phyloP scores from a whole-genome alignment of 805 yeast genomes.

The Suhomyces xylopsoci region DNA sequence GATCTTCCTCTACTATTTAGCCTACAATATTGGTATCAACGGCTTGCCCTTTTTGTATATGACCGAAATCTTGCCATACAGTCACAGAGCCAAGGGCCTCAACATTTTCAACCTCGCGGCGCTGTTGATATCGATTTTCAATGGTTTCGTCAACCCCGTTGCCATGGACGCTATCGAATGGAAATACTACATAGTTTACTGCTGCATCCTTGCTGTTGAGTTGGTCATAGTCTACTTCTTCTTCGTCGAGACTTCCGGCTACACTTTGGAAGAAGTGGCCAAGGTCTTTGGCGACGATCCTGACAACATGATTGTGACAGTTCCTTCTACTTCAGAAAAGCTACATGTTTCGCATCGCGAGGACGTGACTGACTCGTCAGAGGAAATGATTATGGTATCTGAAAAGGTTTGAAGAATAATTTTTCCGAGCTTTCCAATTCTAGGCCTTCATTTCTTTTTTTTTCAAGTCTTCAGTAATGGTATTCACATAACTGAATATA shows the following conservation, averaged over 20 bases:
- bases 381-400: background rate
- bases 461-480: background rate
- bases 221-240: constrained; percentile 27
- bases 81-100: constrained; percentile 42
- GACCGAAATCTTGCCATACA: constrained; percentile 41
- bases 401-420: background rate
- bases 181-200: constrained; percentile 44
- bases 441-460: background rate
- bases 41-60: constrained; percentile 46
- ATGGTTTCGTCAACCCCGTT: constrained; percentile 24
- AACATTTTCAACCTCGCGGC: constrained; percentile 17
- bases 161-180: constrained; percentile 42
- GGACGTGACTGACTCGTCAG: background rate
- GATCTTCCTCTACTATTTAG: constrained; percentile 46
- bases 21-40: constrained; percentile 42
- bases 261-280: constrained; percentile 43
- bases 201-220: constrained; percentile 28
- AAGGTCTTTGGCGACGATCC: constrained; percentile 38
- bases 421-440: background rate
- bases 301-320: constrained; percentile 5
- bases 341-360: constrained; percentile 1
- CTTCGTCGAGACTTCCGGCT: constrained; percentile 43
- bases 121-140: constrained; percentile 2
- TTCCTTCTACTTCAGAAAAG: constrained; percentile 1
- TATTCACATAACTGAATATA: background rate